Evolutionary conservation across 805 yeast genomes (phyloP).

Genomic region (Cyberlindnera mississippiensis): DNA sequence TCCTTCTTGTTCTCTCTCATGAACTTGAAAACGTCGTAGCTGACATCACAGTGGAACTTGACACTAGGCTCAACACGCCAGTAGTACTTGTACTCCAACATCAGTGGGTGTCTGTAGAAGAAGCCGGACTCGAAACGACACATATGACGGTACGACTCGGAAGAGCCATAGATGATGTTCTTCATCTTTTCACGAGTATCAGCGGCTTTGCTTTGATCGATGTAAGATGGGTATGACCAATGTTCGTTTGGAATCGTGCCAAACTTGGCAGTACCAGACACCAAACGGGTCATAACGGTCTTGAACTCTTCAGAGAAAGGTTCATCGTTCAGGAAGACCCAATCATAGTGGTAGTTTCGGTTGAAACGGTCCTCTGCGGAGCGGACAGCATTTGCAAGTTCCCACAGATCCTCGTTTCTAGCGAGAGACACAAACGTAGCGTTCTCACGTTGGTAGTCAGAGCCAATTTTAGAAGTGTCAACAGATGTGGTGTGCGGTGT

Average conservation of each 20-base stretch:
- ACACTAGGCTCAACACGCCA: conserved; percentile 95
- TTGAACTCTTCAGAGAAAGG: conserved; percentile 81
- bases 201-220: conserved; percentile 67
- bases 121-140: conserved; percentile 90
- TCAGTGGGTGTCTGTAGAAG: conserved; percentile 72
- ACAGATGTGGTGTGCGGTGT: not conserved
- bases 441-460: conserved; percentile 41
- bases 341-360: conserved; percentile 74
- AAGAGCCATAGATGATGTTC: conserved; percentile 59
- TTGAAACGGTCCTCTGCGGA: conserved; percentile 90
- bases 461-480: not conserved
- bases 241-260: conserved; percentile 81
- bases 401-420: conserved; percentile 66
- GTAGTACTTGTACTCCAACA: conserved; percentile 80
- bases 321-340: conserved; percentile 93
- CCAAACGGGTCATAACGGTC: conserved; percentile 56
- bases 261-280: conserved; percentile 73
- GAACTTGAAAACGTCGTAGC: conserved; percentile 75
- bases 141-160: conserved; percentile 80
- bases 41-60: conserved; percentile 75
- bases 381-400: conserved; percentile 60
- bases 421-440: conserved; percentile 84
- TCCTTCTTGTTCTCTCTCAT: conserved; percentile 73
- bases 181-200: conserved; percentile 50
- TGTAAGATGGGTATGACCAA: conserved; percentile 85